phyloP scores from a whole-genome alignment of 805 yeast genomes.

The Candida endomychidarum region DNA sequence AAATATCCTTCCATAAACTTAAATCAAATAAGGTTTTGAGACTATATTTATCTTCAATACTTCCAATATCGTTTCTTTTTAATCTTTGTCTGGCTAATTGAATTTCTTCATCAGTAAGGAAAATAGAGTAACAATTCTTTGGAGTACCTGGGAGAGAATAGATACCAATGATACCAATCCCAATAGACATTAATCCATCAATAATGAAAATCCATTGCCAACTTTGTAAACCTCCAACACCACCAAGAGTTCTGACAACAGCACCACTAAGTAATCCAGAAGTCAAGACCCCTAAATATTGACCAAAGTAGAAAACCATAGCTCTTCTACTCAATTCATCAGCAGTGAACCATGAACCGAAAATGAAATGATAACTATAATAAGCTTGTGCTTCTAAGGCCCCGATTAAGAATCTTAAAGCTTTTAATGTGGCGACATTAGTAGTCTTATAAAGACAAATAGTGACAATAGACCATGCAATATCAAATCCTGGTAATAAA shows the following conservation, averaged over 20 bases:
- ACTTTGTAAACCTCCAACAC: conserved; percentile 53
- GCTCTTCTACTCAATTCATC: conserved; percentile 61
- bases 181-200: conserved; percentile 60
- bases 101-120: conserved; percentile 36
- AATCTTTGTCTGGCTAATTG: conserved; percentile 31
- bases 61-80: conserved; percentile 22
- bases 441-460: conserved; percentile 52
- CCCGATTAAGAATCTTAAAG: conserved; percentile 64
- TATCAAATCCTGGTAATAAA: conserved; percentile 54
- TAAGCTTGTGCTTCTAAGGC: conserved; percentile 65
- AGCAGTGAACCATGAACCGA: conserved; percentile 46
- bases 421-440: conserved; percentile 53
- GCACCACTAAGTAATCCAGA: conserved; percentile 64
- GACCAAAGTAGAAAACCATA: conserved; percentile 62
- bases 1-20: conserved; percentile 51
- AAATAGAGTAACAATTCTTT: conserved; percentile 36
- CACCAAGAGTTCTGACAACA: conserved; percentile 46
- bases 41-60: conserved; percentile 21
- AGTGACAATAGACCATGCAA: conserved; percentile 69
- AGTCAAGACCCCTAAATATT: conserved; percentile 59
- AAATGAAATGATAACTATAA: conserved; percentile 39
- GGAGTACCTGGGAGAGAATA: conserved; percentile 69
- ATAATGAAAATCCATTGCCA: conserved; percentile 78
- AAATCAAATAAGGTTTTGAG: conserved; percentile 39
- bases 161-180: conserved; percentile 55